Evolutionary conservation across 768 basidiomycete species (phyloP).

Genomic region (Suillus luteus): DNA sequence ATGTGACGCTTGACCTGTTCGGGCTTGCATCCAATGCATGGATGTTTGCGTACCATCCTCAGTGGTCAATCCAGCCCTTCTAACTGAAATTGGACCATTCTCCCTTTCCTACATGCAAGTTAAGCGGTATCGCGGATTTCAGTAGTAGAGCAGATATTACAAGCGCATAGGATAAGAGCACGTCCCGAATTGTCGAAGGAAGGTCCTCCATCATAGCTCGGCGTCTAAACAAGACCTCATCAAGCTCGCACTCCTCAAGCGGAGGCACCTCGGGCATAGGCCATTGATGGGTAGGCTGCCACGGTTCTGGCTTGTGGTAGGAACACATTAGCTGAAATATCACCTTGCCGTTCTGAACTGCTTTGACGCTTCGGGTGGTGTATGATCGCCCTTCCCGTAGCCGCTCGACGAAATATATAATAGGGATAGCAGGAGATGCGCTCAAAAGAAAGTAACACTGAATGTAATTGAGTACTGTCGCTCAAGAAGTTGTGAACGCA

Average conservation of each 20-base stretch:
- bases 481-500: neutral
- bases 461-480: constrained; percentile 11
- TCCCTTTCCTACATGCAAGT: constrained; percentile 53
- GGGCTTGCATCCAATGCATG: constrained; percentile 83
- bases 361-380: constrained; percentile 63
- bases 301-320: constrained; percentile 78
- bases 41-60: constrained; percentile 51
- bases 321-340: constrained; percentile 75
- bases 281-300: constrained; percentile 71
- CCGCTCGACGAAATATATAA: constrained; percentile 77
- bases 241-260: constrained; percentile 66
- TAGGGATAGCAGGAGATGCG: constrained; percentile 70
- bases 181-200: constrained; percentile 37
- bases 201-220: constrained; percentile 31
- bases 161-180: constrained; percentile 29
- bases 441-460: constrained; percentile 84
- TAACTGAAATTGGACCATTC: constrained; percentile 70
- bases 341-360: constrained; percentile 53
- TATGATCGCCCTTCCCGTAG: constrained; percentile 77
- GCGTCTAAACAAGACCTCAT: constrained; percentile 45
- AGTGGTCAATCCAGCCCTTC: constrained; percentile 47
- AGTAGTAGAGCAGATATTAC: constrained; percentile 18
- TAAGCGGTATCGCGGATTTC: neutral
- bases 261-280: constrained; percentile 59
- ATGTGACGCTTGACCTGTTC: constrained; percentile 52